phyloP scores from a whole-genome alignment of 805 yeast species.

The Cyberlindnera meyerae region DNA sequence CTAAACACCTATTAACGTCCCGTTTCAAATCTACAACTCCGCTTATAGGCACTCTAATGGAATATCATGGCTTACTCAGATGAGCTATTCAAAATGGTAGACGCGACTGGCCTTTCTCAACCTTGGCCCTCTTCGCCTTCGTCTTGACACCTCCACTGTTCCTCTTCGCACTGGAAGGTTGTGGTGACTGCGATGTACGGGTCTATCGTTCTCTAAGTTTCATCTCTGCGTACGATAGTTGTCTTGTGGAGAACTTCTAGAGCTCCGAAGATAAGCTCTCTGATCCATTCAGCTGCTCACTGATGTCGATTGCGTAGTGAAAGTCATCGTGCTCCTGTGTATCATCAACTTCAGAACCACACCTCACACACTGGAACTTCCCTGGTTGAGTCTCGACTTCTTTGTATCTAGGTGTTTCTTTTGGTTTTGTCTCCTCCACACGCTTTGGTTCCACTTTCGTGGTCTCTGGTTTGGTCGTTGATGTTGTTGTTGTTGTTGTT shows the following conservation, averaged over 20 bases:
- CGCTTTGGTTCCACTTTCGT: too few relatives aligned
- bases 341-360: slow-evolving; percentile 19
- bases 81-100: slow-evolving; percentile 17
- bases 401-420: too few relatives aligned
- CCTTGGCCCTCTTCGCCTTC: slow-evolving; percentile 10
- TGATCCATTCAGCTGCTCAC: slow-evolving; percentile 37
- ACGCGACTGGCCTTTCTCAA: slow-evolving; percentile 20
- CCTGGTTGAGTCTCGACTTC: too few relatives aligned
- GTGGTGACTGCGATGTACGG: not conserved
- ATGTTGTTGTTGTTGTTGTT: not conserved
- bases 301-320: slow-evolving; percentile 47
- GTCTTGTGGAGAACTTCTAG: slow-evolving; percentile 7
- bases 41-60: too few relatives aligned
- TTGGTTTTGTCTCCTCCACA: not conserved
- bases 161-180: too few relatives aligned
- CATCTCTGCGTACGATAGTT: slow-evolving; percentile 9
- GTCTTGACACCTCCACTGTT: too few relatives aligned
- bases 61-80: not conserved
- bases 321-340: slow-evolving; percentile 47
- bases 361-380: slow-evolving; percentile 9
- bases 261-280: slow-evolving; percentile 15
- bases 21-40: too few relatives aligned
- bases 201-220: slow-evolving; percentile 4
- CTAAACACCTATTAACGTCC: too few relatives aligned
- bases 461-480: not conserved